phyloP scores from a whole-genome alignment of 148 eudicot species.

The Camellia granthamiana region DNA sequence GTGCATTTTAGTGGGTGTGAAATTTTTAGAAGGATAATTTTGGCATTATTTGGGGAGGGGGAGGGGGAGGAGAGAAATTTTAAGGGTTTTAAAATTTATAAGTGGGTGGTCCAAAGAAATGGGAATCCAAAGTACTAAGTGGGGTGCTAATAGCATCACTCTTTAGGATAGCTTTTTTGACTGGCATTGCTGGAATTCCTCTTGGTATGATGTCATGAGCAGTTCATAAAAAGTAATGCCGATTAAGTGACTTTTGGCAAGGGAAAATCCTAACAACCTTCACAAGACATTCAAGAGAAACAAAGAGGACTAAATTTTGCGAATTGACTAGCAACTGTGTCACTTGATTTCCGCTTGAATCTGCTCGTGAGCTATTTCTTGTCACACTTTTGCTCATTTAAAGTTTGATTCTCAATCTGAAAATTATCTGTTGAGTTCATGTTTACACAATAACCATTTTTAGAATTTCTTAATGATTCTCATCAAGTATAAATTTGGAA shows the following conservation, averaged over 20 bases:
- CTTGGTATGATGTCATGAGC: not conserved
- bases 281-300: conserved; percentile 5
- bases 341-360: not conserved
- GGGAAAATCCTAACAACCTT: not conserved
- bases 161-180: no score
- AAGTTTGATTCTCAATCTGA: not conserved
- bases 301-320: not conserved
- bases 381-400: not conserved
- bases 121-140: no score
- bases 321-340: not conserved
- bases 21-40: no score
- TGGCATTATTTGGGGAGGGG: no score
- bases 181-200: no score
- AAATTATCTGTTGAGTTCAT: not conserved
- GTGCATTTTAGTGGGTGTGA: no score
- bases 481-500: conserved; percentile 5
- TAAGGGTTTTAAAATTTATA: no score
- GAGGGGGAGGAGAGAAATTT: no score
- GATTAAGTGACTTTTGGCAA: not conserved
- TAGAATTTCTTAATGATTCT: not conserved
- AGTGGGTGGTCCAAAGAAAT: no score
- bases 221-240: not conserved
- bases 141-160: no score
- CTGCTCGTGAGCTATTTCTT: not conserved
- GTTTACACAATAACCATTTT: not conserved